Base-by-base conservation (phyloP, 352 stramenopile genomes). In the Pythium rishiriense region DNA sequence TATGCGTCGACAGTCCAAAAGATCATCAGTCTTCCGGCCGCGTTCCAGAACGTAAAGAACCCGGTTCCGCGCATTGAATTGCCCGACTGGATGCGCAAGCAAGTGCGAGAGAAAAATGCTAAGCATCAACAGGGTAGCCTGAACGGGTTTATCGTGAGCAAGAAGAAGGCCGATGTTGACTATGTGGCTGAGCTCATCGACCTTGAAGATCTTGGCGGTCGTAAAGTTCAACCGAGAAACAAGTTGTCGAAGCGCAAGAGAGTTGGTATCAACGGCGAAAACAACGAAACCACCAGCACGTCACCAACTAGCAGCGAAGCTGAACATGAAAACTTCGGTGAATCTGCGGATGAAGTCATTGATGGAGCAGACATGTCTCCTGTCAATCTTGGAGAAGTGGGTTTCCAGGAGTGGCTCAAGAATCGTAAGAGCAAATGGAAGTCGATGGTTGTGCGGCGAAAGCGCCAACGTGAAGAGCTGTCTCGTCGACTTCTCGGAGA, bases 11-110 rank as follows among this genome's bases (percentile, higher is more conserved):
- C 93, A 0, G 97, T 99, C 35, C 97, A 98, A 56, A 99, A 99
- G 72, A 99, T 99, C 75, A 99, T 99, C 65, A 99, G 96, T 11
- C 98, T 99, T 45, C 98, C 98, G 12, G 98, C 98, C 25, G 97
- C 95, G 21, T 92, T 99, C 60, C 98, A 99, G 73, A 97, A 98
- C 60, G 80, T 99, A 3, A 68, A 68, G 17, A 99, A 99, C 75
- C 98, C 98, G 7, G 96, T 99, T 10, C 97, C 97, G 5, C 84
- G 97, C 9, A 96, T 99, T 46, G 75, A 91, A 42, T 82, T 99
- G 66, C 98, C 98, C 14, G 93, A 98, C 41, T 99, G 98, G 98
- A 91, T 99, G 68, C 76, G 93, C 8, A 93, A 90, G 48, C 91
- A 96, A 68, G 85, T 98, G 62, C 87, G 97, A 33, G 85, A 97